Conservation (phyloP, 306 rosid species). For the Leucaena leucocephala region DNA sequence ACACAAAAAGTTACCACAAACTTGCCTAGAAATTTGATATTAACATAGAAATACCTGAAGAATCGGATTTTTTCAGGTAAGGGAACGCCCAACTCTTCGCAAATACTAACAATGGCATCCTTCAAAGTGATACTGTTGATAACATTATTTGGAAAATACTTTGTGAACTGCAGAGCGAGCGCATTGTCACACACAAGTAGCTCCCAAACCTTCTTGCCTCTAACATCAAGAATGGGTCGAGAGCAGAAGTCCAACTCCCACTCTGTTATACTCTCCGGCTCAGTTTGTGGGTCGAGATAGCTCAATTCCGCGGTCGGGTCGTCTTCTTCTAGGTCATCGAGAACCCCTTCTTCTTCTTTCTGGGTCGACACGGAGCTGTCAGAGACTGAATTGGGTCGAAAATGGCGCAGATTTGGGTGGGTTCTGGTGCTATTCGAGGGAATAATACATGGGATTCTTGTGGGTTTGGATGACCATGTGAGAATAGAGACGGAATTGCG, state of each 20-base stretch:
- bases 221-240: conserved; percentile 78
- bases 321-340: conserved; percentile 39
- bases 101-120: conserved; percentile 70
- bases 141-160: conserved; percentile 89
- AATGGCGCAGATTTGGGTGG: conserved; percentile 39
- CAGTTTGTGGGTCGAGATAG: conserved; percentile 73
- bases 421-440: conserved; percentile 12
- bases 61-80: conserved; percentile 80
- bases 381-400: conserved; percentile 57
- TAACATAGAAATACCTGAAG: conserved; percentile 61
- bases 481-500: conserved; percentile 42
- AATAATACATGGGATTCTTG: conserved; percentile 41
- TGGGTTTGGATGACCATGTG: conserved; percentile 37
- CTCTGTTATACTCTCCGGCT: conserved; percentile 57
- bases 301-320: conserved; percentile 80
- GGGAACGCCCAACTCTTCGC: conserved; percentile 68
- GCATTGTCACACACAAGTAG: conserved; percentile 82
- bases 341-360: conserved; percentile 47
- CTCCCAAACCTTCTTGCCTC: conserved; percentile 98
- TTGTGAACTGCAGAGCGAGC: conserved; percentile 77
- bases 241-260: conserved; percentile 99
- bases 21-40: not conserved
- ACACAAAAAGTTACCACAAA: not conserved
- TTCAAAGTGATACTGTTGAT: conserved; percentile 86
- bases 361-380: conserved; percentile 66